Evolutionary conservation across 2,329 filamentous ascomycete species (phyloP).

Genomic region (Penicillium brevicompactum): DNA sequence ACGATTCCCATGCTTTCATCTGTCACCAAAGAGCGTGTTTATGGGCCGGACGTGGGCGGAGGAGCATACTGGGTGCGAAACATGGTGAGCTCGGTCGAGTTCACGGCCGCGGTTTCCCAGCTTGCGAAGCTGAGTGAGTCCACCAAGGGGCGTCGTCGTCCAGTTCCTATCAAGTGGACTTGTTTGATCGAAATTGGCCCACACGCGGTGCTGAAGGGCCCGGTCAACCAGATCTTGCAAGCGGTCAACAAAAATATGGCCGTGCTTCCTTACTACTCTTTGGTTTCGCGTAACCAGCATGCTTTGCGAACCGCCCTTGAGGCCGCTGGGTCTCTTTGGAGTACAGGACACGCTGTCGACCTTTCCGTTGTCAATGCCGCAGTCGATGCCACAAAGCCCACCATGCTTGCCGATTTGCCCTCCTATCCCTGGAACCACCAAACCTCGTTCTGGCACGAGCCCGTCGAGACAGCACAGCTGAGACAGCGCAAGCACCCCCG

Average conservation of each 20-base stretch:
- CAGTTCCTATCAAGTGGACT: constrained; percentile 16
- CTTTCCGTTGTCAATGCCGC: constrained; percentile 11
- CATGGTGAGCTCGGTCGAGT: constrained; percentile 26
- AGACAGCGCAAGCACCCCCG: constrained; percentile 26
- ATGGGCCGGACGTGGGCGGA: constrained; percentile 15
- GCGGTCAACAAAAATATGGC: constrained; percentile 9
- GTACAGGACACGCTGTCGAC: constrained; percentile 12
- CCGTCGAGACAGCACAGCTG: constrained; percentile 19
- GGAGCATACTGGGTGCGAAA: constrained; percentile 27
- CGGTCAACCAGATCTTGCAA: constrained; percentile 23
- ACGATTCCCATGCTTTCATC: constrained; percentile 25
- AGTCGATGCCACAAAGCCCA: constrained; percentile 8
- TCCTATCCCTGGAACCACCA: constrained; percentile 48
- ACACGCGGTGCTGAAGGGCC: constrained; percentile 29
- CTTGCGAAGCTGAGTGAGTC: constrained; percentile 15
- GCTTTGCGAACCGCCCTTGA: constrained; percentile 11
- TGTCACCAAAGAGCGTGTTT: constrained; percentile 25
- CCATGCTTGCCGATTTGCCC: constrained; percentile 34
- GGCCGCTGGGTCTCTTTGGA: constrained; percentile 18
- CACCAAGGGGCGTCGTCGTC: constrained; percentile 14
- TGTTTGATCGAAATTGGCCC: constrained; percentile 32
- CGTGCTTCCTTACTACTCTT: constrained; percentile 11
- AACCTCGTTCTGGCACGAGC: constrained; percentile 43
- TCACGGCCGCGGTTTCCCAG: constrained; percentile 20
- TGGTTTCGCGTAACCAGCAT: constrained; percentile 12